A percentile compares a stretch with the other conserved stretches of the same genome.
phyloP scores from a whole-genome alignment of 192 early-diverging fungal genomes.

The Podila verticillata region DNA sequence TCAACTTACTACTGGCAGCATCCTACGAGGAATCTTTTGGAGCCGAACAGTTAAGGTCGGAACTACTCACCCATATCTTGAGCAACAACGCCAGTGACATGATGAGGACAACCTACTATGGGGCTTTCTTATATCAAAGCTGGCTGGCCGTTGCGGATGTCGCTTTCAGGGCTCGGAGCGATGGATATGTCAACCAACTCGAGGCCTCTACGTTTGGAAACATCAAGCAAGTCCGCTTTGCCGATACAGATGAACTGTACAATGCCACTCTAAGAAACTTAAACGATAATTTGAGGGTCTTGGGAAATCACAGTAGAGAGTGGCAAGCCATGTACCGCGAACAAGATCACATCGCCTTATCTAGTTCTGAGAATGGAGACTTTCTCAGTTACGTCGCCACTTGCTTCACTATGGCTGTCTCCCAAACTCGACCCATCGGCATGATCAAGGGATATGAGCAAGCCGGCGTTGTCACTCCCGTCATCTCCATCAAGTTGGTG shows the following conservation, averaged over 20 bases:
- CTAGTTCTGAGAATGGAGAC: too few relatives aligned
- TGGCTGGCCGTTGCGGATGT: background rate
- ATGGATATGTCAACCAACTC: background rate
- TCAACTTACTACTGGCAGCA: too few relatives aligned
- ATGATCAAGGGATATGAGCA: slow-evolving; percentile 12
- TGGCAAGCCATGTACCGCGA: background rate
- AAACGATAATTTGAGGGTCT: slow-evolving; percentile 3
- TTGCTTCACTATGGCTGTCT: background rate
- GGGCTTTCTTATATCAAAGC: background rate
- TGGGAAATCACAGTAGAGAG: slow-evolving; percentile 2
- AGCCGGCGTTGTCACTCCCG: slow-evolving; percentile 9
- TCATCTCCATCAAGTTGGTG: slow-evolving; percentile 15
- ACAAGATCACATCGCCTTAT: too few relatives aligned
- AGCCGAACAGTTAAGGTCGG: too few relatives aligned
- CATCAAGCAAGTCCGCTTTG: too few relatives aligned
- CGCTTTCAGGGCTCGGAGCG: slow-evolving; percentile 2
- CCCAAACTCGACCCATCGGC: slow-evolving; percentile 1
- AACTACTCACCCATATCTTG: too few relatives aligned
- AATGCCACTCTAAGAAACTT: background rate
- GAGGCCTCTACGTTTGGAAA: background rate
- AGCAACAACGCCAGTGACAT: too few relatives aligned
- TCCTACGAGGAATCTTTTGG: too few relatives aligned
- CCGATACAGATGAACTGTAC: background rate
- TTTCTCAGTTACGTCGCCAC: slow-evolving; percentile 10
- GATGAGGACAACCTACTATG: too few relatives aligned